Percentiles rank a stretch among this genome's conserved stretches.
Conservation (phyloP, 345 rosid genomes). For the Salix udensis region DNA sequence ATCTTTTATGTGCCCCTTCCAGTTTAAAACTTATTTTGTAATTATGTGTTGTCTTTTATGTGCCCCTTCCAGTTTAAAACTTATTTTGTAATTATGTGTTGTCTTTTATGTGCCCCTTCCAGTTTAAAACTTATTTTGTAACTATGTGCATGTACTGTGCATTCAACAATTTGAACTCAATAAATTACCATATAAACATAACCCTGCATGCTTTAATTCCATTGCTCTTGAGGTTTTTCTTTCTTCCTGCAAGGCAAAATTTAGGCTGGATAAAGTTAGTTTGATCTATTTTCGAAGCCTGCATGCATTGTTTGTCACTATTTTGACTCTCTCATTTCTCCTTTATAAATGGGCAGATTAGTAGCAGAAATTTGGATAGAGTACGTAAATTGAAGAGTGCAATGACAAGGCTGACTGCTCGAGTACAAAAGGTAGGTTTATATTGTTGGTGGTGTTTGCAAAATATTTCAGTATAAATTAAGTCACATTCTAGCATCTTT, state of each 20-base stretch:
- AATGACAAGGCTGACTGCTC: conserved; percentile 89
- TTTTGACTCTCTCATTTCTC: background rate
- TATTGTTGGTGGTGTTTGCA: background rate
- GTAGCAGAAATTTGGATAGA: conserved; percentile 93
- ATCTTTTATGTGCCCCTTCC: background rate
- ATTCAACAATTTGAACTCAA: background rate
- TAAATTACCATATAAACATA: background rate
- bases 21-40: background rate
- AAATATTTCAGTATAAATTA: background rate
- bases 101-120: background rate
- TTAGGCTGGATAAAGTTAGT: background rate
- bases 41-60: background rate
- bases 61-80: background rate
- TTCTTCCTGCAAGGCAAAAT: background rate
- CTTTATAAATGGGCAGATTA: conserved; percentile 46
- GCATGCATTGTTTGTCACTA: background rate
- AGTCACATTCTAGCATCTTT: background rate
- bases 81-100: background rate
- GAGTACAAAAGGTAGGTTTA: conserved; percentile 77
- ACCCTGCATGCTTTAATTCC: background rate
- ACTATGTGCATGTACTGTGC: background rate
- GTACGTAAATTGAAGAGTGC: conserved; percentile 96
- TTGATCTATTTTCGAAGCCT: background rate
- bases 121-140: background rate
- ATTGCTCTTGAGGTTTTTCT: background rate